Percentiles rank a stretch among this genome's conserved stretches.
Conservation (phyloP, 352 stramenopile genomes). For the Globisporangium nodosum region DNA sequence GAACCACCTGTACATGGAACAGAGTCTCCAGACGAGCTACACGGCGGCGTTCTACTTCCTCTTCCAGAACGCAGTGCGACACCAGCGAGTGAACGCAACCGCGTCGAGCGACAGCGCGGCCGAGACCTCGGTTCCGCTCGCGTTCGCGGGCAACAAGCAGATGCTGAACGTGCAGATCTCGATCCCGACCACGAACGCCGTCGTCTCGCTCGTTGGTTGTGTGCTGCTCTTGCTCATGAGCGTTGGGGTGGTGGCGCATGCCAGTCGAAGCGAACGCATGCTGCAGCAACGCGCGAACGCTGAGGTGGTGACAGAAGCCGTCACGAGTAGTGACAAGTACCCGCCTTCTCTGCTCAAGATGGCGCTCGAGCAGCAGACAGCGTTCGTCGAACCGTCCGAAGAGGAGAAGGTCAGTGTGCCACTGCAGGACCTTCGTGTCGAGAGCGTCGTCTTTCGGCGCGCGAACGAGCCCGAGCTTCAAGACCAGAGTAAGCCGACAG, state of each 20-base stretch:
- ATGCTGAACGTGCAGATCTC: slow-evolving; percentile 10
- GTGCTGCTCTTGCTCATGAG: not conserved
- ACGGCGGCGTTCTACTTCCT: slow-evolving; percentile 28
- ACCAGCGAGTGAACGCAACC: not conserved
- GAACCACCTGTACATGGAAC: slow-evolving; percentile 38
- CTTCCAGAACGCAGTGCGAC: slow-evolving; percentile 24
- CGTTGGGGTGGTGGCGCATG: not conserved
- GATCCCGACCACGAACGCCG: slow-evolving; percentile 2
- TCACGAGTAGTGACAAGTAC: slow-evolving; percentile 10
- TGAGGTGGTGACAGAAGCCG: not conserved
- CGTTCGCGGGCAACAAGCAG: slow-evolving; percentile 7
- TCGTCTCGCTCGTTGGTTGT: slow-evolving; percentile 8
- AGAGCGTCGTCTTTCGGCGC: not conserved
- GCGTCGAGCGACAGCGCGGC: too few relatives aligned
- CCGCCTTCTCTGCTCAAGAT: slow-evolving; percentile 4
- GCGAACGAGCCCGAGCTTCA: not conserved
- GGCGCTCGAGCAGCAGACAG: not conserved
- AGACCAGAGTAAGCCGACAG: not conserved
- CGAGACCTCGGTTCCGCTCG: not conserved
- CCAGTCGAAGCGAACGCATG: not conserved
- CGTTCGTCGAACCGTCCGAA: not conserved
- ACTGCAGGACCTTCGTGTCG: slow-evolving; percentile 6
- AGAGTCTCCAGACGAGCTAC: slow-evolving; percentile 29
- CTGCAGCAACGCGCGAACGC: slow-evolving; percentile 5
- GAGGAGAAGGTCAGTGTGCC: not conserved